Conservation (phyloP, 1,284 basidiomycete species). For the Cutaneotrichosporon spelunceum region DNA sequence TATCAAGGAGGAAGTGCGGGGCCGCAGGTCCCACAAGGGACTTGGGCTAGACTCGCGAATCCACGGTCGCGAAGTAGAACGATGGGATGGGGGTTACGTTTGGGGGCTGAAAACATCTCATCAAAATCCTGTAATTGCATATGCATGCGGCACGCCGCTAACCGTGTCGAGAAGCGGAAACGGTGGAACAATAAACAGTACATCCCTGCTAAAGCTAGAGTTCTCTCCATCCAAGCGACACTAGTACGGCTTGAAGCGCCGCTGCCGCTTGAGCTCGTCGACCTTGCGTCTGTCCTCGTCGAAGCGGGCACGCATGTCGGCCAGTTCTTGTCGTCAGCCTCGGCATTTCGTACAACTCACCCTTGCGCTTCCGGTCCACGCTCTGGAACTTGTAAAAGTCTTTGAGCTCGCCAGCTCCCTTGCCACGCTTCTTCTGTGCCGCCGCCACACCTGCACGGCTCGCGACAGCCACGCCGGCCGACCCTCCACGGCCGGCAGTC, state of each 20-base stretch:
- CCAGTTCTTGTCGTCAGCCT: conserved; percentile 58
- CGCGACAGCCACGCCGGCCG: conserved; percentile 67
- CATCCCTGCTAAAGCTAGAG: background rate
- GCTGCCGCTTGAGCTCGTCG: conserved; percentile 71
- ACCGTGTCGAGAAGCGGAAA: background rate
- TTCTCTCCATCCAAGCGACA: too few relatives aligned
- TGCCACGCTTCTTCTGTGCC: conserved; percentile 57
- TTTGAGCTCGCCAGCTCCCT: conserved; percentile 61
- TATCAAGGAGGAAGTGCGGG: background rate
- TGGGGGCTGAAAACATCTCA: background rate
- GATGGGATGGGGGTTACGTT: background rate
- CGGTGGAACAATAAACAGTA: too few relatives aligned
- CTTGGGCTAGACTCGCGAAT: conserved; percentile 3
- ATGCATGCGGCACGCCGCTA: conserved; percentile 10
- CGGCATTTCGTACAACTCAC: conserved; percentile 53
- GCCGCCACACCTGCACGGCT: conserved; percentile 55
- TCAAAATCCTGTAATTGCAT: conserved; percentile 12
- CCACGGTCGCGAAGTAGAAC: conserved; percentile 7
- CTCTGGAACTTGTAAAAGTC: conserved; percentile 83
- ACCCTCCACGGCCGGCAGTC: conserved; percentile 73
- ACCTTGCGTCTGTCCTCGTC: conserved; percentile 83
- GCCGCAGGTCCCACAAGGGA: background rate
- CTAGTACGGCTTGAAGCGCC: conserved; percentile 80
- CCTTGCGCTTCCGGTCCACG: conserved; percentile 77
- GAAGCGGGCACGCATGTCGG: conserved; percentile 75